Evolutionary conservation across 495 filamentous ascomycete genomes (phyloP), one percentile per base, ranked within the genome.

Genomic region (Schizothecium vesticola): DNA sequence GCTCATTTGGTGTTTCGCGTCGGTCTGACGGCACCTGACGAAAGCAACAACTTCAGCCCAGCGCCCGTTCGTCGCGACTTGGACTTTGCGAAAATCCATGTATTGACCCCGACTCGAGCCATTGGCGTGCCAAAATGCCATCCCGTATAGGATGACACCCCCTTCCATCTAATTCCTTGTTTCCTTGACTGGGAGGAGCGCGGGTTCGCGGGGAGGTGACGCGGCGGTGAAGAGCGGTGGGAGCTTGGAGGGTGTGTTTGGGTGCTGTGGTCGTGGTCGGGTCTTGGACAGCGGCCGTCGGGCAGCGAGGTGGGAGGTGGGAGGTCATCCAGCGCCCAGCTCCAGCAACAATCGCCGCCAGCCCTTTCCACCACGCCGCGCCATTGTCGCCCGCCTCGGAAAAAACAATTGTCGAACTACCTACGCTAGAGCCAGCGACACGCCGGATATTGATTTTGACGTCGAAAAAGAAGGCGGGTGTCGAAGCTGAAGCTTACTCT

Each of bases 71-170:
- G 51, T 11, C 51, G 26, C 29, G 19, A 23, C 22, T 9, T 28
- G 28, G 64, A 21, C 12, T 24, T 26, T 58, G 61, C 71, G 62
- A 67, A 64, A 65, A 61, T 56, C 65, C 43, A 71, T 64, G 69
- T 59, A 68, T 43, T 69, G 67, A 69, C 67, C 58, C 12, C 66
- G 69, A 61, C 59, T 64, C 59, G 55, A 69, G 71, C 71, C 73
- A 75, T 75, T 75, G 71, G 69, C 67, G 60, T 63, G 63, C 67
- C 63, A 72, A 64, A 43, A 73, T 73, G 71, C n/a, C 61, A 58
- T 29, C 56, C n/a, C 58, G 36, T 13, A 66, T 21, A 63, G 29
- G 33, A 13, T 57, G 33, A 70, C 58, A 29, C 51, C 26, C 28
- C 31, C 43, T 55, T 51, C 22, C 59, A 28, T 63, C 63, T 67